Conservation (phyloP, 805 yeast genomes). For the Kluyveromyces siamensis region DNA sequence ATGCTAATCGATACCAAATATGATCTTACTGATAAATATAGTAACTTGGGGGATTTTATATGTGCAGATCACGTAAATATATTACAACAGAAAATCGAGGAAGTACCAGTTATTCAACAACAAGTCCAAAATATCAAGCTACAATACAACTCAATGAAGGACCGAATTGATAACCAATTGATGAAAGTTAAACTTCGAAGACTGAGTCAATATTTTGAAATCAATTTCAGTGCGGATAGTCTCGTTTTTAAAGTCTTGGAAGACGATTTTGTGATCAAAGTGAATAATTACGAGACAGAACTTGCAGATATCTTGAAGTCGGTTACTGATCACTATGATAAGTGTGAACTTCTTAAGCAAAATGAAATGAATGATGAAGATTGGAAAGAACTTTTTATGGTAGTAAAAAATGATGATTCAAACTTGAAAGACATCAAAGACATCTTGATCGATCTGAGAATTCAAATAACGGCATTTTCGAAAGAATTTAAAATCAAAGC, state of each 20-base stretch:
- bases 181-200: constrained; percentile 17
- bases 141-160: constrained; percentile 23
- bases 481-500: constrained; percentile 24
- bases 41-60: constrained; percentile 39
- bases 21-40: constrained; percentile 22
- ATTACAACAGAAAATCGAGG: constrained; percentile 25
- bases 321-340: constrained; percentile 76
- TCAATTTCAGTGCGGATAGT: constrained; percentile 18
- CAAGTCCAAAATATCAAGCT: constrained; percentile 24
- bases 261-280: constrained; percentile 39
- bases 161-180: constrained; percentile 20
- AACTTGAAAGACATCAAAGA: constrained; percentile 51
- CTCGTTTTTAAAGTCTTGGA: constrained; percentile 12
- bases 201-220: constrained; percentile 11
- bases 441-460: constrained; percentile 34
- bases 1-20: constrained; percentile 31
- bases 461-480: constrained; percentile 20
- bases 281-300: constrained; percentile 49
- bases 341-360: constrained; percentile 42
- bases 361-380: constrained; percentile 21
- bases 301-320: constrained; percentile 62
- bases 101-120: constrained; percentile 22
- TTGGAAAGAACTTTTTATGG: constrained; percentile 34
- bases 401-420: constrained; percentile 42
- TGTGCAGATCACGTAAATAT: constrained; percentile 30